Evolutionary conservation across 305 asterid genomes (phyloP), one percentile per base, ranked within the genome.

Genomic region (Euphrasia arctica): DNA sequence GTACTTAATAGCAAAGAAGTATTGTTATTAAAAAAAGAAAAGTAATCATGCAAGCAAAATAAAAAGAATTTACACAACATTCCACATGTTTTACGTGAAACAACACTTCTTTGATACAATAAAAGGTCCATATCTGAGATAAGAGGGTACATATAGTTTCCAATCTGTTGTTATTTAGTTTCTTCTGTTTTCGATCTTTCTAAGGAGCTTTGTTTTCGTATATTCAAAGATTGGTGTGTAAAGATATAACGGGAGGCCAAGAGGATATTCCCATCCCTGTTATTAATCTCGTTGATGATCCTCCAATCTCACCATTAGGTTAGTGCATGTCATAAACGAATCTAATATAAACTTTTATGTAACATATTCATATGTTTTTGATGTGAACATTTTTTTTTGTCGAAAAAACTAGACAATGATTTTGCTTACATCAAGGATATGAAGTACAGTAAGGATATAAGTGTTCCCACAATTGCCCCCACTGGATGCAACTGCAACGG

Each of bases 401-500:
- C 8, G 60, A 41, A 42, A 56, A 54, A 70, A 72, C 13, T 45
- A 45, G 56, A 4, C 73, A 29, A 75, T 89, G 97, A 80, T 62
- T 25, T 25, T 25, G 27, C 27, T 25, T 25, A 25, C 27, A 25
- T 25, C 27, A 25, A 25, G 27, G 27, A 25, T 25, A 25, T 25
- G 27, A 25, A 25, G 27, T 25, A 25, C 27, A 25, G 27, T 25
- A 25, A 25, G 27, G 27, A 1, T 25, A 25, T 25, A 25, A 25
- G 27, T 25, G 27, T 25, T 25, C 27, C 27, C 27, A 62, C 71
- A 41, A 74, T 64, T 79, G 85, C 85, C 63, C 69, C 79, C 31
- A 9, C 47, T 12, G 96, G 98, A 60, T 92, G 98, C 75, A 63
- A 66, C n/a, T 92, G 98, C 54, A 45, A 1, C 63, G 97, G 69